Conservation (phyloP, 2,329 filamentous ascomycete species). For the Cadophora luteo-olivacea region DNA sequence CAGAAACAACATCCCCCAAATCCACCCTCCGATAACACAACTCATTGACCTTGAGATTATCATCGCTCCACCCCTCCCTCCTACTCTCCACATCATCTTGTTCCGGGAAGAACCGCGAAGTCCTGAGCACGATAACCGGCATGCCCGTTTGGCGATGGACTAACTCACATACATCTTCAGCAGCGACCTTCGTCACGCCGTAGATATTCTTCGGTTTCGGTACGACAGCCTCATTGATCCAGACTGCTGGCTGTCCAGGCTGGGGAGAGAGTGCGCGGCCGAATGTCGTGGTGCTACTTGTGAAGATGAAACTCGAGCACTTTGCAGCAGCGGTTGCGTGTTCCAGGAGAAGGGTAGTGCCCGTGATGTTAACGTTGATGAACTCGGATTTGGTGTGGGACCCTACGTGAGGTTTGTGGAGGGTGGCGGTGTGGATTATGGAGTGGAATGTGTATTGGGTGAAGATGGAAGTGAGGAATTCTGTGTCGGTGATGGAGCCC, state of each 20-base stretch:
- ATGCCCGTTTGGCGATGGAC: not conserved
- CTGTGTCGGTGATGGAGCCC: constrained; percentile 2
- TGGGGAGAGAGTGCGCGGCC: not conserved
- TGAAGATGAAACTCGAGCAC: no score
- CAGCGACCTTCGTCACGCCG: constrained; percentile 7
- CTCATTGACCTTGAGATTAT: constrained; percentile 11
- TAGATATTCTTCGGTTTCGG: constrained; percentile 9
- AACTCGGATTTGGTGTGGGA: not conserved
- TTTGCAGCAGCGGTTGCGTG: no score
- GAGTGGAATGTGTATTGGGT: not conserved
- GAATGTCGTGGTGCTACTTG: constrained; percentile 3
- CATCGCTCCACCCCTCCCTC: not conserved
- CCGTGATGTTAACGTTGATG: not conserved
- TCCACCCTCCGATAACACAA: constrained; percentile 3
- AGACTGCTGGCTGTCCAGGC: not conserved
- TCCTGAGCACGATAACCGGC: not conserved
- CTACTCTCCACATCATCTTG: not conserved
- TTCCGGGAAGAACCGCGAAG: not conserved
- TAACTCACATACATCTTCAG: not conserved
- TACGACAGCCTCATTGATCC: not conserved
- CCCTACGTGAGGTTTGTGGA: constrained; percentile 3
- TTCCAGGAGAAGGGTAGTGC: constrained; percentile 1
- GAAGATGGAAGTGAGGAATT: not conserved
- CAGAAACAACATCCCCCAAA: not conserved
- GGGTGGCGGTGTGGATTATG: constrained; percentile 4